Evolutionary conservation across 2,329 filamentous ascomycete genomes (phyloP), one percentile per base, ranked within the genome.

Genomic region (Pseudogymnoascus sp.): DNA sequence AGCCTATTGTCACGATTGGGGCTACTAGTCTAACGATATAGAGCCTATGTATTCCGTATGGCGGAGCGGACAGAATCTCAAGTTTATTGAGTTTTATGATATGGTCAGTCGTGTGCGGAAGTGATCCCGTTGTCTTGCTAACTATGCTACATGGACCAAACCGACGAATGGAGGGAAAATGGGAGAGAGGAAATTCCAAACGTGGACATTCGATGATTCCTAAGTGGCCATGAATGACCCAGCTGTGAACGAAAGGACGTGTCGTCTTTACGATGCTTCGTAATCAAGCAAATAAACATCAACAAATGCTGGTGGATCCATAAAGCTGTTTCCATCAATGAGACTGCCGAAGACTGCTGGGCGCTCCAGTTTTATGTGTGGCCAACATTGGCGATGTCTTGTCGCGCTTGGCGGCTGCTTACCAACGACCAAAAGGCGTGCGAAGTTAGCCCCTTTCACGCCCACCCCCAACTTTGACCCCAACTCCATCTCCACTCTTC

Each of bases 331-430:
- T 56, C 50, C 50, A 56, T 56, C 50, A 56, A 56, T 56, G 28
- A 18, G 10, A 56, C 25, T 5, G 50, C 28, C 14, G 25, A 56
- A 56, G 50, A 18, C 25, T 14, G n/a, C 2, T 12, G 28, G 10
- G 18, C 28, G 25, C 28, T 34, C 50, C 50, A 56, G 11, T 56
- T 56, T 56, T 56, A 12, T 18, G 28, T 34, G n/a, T 28, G 7
- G 28, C 50, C 25, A 34, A 56, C 28, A 34, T 56, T 56, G 50
- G 50, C 50, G 50, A 34, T 56, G 50, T 56, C 50, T 34, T 56
- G 50, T 56, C 50, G 25, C 50, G 50, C 50, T 56, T 56, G 50
- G 50, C 50, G 50, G 28, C 50, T 56, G 50, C 50, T 56, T 56
- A 56, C 50, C 50, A 56, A 56, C 50, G 4, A 18, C 11, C 28